These are phyloP conservation scores for Heteromeles arbutifolia DNA, from an alignment of 306 rosid genomes.

Conservation along the genomic window DNA sequence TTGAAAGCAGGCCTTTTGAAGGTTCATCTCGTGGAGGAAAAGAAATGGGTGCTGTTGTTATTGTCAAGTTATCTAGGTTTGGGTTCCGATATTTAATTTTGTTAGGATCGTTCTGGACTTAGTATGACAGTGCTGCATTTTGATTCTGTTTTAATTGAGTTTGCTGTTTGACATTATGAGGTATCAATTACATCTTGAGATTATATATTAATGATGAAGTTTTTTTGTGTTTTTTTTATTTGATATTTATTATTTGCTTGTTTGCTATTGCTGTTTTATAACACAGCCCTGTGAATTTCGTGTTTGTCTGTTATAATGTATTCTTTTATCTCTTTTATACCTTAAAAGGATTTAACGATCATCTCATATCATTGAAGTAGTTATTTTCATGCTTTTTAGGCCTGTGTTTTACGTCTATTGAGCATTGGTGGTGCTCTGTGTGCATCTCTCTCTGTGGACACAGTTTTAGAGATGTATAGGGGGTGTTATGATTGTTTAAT, in stretches of 20 bases:
- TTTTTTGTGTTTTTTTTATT: neutral
- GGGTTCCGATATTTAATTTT: neutral
- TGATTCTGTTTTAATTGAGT: neutral
- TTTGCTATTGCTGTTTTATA: neutral
- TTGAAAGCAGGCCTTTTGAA: neutral
- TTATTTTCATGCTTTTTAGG: neutral
- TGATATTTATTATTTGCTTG: neutral
- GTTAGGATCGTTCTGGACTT: neutral
- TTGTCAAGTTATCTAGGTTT: constrained; percentile 4
- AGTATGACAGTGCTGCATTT: neutral
- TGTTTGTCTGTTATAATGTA: neutral
- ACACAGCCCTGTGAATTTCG: neutral
- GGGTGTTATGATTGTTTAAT: neutral
- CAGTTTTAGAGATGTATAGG: neutral
- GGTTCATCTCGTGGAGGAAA: neutral
- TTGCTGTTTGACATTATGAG: neutral
- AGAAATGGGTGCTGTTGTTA: neutral
- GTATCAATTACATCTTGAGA: neutral
- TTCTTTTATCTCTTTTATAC: neutral
- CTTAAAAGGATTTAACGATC: neutral
- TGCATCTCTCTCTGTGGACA: neutral
- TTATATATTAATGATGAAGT: neutral
- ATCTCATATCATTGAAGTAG: neutral
- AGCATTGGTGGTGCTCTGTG: neutral
- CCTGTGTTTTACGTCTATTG: neutral